These are phyloP conservation scores for Fusarium circinatum DNA, from an alignment of 2,329 filamentous ascomycete species.

Conservation along the genomic window DNA sequence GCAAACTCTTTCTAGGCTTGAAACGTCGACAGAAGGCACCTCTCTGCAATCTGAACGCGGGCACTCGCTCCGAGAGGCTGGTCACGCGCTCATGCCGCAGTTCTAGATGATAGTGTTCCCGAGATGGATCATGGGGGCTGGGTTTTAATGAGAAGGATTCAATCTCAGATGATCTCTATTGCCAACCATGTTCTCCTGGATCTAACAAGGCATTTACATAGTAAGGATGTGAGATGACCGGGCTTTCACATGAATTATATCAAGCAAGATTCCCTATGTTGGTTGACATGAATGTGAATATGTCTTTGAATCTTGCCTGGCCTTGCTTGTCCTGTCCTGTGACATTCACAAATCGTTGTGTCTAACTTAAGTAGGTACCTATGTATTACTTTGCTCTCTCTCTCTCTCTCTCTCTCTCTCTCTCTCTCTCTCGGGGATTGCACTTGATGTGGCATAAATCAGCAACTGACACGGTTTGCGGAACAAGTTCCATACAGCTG, in stretches of 20 bases:
- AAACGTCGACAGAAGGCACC: background rate
- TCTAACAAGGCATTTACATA: background rate
- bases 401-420: background rate
- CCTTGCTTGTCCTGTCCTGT: background rate
- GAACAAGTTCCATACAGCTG: conserved; percentile 18
- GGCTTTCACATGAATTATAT: background rate
- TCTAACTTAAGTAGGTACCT: background rate
- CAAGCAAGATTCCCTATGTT: background rate
- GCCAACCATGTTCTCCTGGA: background rate
- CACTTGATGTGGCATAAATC: conserved; percentile 38
- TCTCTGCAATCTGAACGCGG: conserved; percentile 10
- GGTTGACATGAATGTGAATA: background rate
- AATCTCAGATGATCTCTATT: conserved; percentile 2
- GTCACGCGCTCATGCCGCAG: conserved; percentile 29
- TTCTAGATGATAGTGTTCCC: background rate
- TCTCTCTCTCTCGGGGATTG: conserved; percentile 27
- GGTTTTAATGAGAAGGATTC: conserved; percentile 8
- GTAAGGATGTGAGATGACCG: background rate
- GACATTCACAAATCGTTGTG: conserved; percentile 1
- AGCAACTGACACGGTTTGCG: conserved; percentile 23
- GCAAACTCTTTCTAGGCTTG: conserved; percentile 9
- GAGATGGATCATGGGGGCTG: background rate
- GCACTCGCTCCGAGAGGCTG: conserved; percentile 15
- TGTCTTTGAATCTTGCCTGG: background rate
- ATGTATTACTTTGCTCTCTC: conserved; percentile 2